Evolutionary conservation across 1,139 yeast genomes (phyloP).

Genomic region (Spathaspora sp.): DNA sequence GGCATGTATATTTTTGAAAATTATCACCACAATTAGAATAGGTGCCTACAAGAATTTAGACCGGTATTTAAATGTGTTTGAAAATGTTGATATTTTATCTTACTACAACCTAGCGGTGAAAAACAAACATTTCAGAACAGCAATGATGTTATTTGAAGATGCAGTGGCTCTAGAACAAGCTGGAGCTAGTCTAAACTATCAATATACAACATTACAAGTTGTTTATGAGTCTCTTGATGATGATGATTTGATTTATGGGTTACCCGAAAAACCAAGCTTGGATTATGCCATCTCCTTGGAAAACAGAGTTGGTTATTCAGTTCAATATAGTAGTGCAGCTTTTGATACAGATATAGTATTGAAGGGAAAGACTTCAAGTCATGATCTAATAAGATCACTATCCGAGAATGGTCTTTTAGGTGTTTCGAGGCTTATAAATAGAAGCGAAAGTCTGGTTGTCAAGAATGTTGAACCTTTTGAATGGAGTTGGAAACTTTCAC

Average conservation of each 20-base stretch:
- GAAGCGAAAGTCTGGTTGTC: constrained; percentile 7
- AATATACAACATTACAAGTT: constrained; percentile 8
- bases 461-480: constrained; percentile 8
- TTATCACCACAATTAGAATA: constrained; percentile 44
- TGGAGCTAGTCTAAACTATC: constrained; percentile 10
- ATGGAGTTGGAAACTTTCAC: constrained; percentile 69
- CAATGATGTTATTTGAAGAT: constrained; percentile 60
- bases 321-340: constrained; percentile 56
- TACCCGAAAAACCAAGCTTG: constrained; percentile 58
- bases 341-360: constrained; percentile 46
- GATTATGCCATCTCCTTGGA: constrained; percentile 48
- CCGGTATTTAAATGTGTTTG: constrained; percentile 35
- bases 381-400: constrained; percentile 36
- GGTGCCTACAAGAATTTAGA: constrained; percentile 36
- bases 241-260: constrained; percentile 60
- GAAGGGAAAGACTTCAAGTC: constrained; percentile 11
- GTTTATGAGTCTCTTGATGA: constrained; percentile 58
- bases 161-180: constrained; percentile 11
- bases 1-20: constrained; percentile 31
- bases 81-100: constrained; percentile 27
- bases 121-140: constrained; percentile 41
- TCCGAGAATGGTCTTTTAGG: constrained; percentile 50
- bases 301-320: constrained; percentile 31
- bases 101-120: constrained; percentile 37
- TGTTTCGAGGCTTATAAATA: constrained; percentile 37